Base-by-base conservation (phyloP, 2,329 filamentous ascomycete genomes). In the Tetracladium maxilliforme region DNA sequence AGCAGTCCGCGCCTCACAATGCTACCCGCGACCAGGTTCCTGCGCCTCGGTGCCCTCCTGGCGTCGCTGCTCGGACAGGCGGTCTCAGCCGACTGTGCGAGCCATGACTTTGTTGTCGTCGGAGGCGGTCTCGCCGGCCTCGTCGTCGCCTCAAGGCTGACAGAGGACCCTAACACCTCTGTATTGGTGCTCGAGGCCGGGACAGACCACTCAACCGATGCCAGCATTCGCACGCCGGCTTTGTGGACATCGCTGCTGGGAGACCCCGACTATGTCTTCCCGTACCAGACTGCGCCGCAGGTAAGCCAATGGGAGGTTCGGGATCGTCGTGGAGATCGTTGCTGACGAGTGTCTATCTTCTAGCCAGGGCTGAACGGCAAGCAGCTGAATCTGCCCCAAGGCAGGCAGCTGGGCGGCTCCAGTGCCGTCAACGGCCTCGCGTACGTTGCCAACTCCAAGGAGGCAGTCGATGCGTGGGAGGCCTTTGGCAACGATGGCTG, bases 101-200 rank as follows among this genome's bases (percentile, higher is more conserved):
- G 38, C 26, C 51, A 53, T 25, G 45, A 52, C 28, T 53, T 50
- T 25, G 38, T 61, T 10, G 41, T 63, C 20, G 44, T 58, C 14
- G 59, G 59, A 4, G 59, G 58, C 11, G 59, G 59, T 5, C 46
- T 52, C 15, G 54, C 54, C 17, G 56, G 59, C 14, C 44, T 63
- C 8, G 49, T 54, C 2, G 39, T 63, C 15, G 54, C 54, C 14
- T 50, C 50, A 14, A 41, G 55, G 4, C 40, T 64, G 21, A 49
- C 50, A 11, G 55, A 59, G 34, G 42, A 41, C 23, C 33, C 38
- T 3, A 26, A 26, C n/a, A n/a, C n/a, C n/a, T n/a, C n/a, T n/a
- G n/a, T n/a, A n/a, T n/a, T n/a, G n/a, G n/a, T n/a, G n/a, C n/a
- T n/a, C n/a, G n/a, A n/a, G n/a, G n/a, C n/a, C n/a, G n/a, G n/a